Percentiles rank a stretch among this genome's conserved stretches.
Conservation (phyloP, 345 rosid species). For the Citrus hindsii region DNA sequence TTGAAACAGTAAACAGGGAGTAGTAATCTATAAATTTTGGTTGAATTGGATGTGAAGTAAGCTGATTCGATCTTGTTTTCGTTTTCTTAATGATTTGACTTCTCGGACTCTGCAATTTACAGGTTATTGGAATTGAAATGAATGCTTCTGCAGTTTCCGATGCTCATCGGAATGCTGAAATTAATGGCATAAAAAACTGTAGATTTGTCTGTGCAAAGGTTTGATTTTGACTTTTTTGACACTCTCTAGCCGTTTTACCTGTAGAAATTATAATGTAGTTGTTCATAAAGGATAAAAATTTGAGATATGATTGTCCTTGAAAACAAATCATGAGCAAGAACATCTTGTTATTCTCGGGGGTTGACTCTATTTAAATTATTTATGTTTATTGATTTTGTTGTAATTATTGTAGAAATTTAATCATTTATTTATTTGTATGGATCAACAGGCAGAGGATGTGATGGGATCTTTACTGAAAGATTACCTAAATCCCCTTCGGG, state of each 20-base stretch:
- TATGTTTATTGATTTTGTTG: neutral
- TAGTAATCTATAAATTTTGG: neutral
- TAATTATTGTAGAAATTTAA: neutral
- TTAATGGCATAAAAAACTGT: constrained; percentile 85
- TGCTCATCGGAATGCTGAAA: constrained; percentile 83
- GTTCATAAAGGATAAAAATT: neutral
- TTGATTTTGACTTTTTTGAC: constrained; percentile 14
- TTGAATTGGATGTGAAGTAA: too few species aligned
- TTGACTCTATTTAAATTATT: neutral
- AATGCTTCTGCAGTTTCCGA: constrained; percentile 94
- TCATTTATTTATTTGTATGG: constrained; percentile 16
- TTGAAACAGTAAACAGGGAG: neutral
- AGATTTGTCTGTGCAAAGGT: constrained; percentile 90
- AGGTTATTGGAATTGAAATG: constrained; percentile 97
- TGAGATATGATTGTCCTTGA: neutral
- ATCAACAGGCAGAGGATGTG: constrained; percentile 80
- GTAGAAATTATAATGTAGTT: neutral
- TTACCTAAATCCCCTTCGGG: constrained; percentile 45
- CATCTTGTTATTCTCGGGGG: neutral
- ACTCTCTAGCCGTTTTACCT: neutral
- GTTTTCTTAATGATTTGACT: constrained; percentile 1
- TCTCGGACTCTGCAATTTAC: constrained; percentile 15
- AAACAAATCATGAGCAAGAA: neutral
- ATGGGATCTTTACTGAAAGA: constrained; percentile 80
- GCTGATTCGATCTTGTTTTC: neutral